These are phyloP conservation scores for Colletotrichum chrysophilum DNA, from an alignment of 2,329 filamentous ascomycete species.

Conservation along the genomic window DNA sequence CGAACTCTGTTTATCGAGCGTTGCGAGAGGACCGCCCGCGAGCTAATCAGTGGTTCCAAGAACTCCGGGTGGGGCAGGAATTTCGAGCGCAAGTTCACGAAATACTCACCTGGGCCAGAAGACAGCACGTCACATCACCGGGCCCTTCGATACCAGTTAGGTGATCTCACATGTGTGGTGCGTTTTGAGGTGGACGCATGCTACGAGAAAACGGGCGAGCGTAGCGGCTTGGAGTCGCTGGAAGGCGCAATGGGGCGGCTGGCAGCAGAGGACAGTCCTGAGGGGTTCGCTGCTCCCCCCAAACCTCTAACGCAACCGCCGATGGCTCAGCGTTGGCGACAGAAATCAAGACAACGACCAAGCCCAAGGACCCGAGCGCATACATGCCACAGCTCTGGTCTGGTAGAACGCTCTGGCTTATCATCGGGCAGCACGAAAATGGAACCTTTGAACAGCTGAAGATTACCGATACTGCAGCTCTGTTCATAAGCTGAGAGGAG, in stretches of 20 bases:
- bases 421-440: slow-evolving; percentile 23
- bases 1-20: not conserved
- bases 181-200: not conserved
- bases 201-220: not conserved
- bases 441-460: slow-evolving; percentile 22
- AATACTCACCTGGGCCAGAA: not conserved
- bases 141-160: not conserved
- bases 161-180: not conserved
- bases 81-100: not conserved
- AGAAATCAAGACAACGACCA: slow-evolving; percentile 25
- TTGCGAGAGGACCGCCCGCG: not conserved
- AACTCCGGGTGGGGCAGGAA: not conserved
- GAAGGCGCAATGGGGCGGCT: not conserved
- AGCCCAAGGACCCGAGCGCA: not conserved
- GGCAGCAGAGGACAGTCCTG: not conserved
- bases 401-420: slow-evolving; percentile 29
- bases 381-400: slow-evolving; percentile 32
- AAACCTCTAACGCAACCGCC: not conserved
- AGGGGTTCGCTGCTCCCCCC: not conserved
- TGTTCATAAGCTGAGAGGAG: not conserved
- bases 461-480: not conserved
- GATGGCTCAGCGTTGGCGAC: slow-evolving; percentile 20
- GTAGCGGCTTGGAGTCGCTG: not conserved
- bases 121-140: not conserved
- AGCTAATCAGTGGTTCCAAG: not conserved